Evolutionary conservation across 164 flowering plant genomes (phyloP), one percentile per base, ranked within the genome.

Genomic region (Kalanchoe fedtschenkoi): DNA sequence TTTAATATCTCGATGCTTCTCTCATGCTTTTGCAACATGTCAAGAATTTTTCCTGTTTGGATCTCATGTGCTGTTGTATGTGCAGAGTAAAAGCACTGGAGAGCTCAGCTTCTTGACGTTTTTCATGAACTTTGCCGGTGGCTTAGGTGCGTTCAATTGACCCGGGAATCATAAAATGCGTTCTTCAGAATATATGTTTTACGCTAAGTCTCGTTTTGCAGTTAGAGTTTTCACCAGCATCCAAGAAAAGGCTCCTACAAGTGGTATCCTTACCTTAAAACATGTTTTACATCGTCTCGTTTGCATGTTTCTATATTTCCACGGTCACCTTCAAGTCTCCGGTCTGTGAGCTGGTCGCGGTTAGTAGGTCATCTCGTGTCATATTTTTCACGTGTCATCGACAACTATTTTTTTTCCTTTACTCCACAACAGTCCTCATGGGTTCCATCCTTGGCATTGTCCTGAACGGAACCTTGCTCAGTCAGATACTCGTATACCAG

Each of bases 141-240:
- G 95, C 65, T 68, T 77, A 71, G 95, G 98, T 91, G 65, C 77
- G 88, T 69, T 65, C 26, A 14, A 56, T 29, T 35, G 70, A 28
- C 29, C 34, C 22, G 13, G 53, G 24, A 8, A 43, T 17, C 26
- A 34, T 14, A 1, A 34, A 19, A 46, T 60, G 13, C 34, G 4
- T 15, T 16, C 54, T 21, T 42, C 17, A 34, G 30, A 32, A n/a
- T 1, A n/a, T 14, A 29, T 17, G 4, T 61, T 3, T 60, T 34
- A 66, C 24, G n/a, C 22, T 11, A 42, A 29, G 55, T n/a, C 66
- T 54, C 68, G 46, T 65, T 64, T 70, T 75, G 76, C 86, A 93
- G 99, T 83, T 65, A 85, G 99, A 72, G 92, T 93, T 44, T 93
- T 93, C 60, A 90, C 99, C 68, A 83, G 95, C 81, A 61, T 87